Evolutionary conservation across 1,284 basidiomycete species (phyloP).

Genomic region (Inonotus obliquus): DNA sequence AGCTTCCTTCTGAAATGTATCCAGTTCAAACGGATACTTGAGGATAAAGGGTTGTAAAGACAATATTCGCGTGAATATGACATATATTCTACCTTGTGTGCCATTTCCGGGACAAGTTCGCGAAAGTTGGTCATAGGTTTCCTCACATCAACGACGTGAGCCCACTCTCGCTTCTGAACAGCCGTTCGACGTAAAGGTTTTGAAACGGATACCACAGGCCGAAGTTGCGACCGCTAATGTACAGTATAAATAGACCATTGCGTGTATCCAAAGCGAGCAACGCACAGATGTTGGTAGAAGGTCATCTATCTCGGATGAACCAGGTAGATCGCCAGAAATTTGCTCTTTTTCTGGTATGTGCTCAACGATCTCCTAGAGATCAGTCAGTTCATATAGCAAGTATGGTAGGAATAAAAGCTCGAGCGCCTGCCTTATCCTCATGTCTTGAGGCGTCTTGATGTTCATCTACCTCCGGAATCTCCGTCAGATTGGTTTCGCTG

Average conservation of each 20-base stretch:
- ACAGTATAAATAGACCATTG: constrained; percentile 5
- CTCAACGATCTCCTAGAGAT: background rate
- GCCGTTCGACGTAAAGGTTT: constrained; percentile 38
- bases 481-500: background rate
- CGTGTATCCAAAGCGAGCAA: background rate
- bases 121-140: constrained; percentile 86
- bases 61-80: background rate
- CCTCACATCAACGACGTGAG: constrained; percentile 93
- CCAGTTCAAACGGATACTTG: constrained; percentile 83
- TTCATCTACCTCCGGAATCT: background rate
- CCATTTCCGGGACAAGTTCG: constrained; percentile 88
- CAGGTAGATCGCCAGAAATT: constrained; percentile 27
- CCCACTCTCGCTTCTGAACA: constrained; percentile 90
- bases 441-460: background rate
- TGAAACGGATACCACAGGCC: constrained; percentile 38
- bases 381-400: background rate
- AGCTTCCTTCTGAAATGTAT: constrained; percentile 96
- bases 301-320: constrained; percentile 65
- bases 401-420: background rate
- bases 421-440: background rate
- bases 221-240: constrained; percentile 50
- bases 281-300: constrained; percentile 77
- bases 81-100: constrained; percentile 52
- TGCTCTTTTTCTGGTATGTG: background rate
- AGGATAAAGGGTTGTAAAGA: constrained; percentile 23